Conservation (phyloP, 192 early-diverging fungal genomes). For the Backusella morwellensis region DNA sequence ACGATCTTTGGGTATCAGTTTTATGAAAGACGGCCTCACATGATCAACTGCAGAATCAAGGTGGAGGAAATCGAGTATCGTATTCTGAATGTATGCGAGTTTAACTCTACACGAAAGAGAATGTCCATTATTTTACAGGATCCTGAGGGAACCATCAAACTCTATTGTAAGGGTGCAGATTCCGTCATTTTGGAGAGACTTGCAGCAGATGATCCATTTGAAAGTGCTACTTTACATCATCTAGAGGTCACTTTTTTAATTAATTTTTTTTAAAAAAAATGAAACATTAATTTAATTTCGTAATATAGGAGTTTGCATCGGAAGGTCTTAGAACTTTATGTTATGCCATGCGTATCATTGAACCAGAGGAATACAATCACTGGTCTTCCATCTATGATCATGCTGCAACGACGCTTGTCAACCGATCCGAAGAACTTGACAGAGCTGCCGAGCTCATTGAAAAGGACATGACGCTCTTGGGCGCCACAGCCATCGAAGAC, state of each 20-base stretch:
- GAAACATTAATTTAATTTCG: background rate
- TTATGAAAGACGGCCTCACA: slow-evolving; percentile 56
- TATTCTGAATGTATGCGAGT: slow-evolving; percentile 92
- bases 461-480: slow-evolving; percentile 79
- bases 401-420: slow-evolving; percentile 77
- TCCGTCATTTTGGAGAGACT: slow-evolving; percentile 89
- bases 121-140: slow-evolving; percentile 88
- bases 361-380: slow-evolving; percentile 74
- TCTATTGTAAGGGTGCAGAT: slow-evolving; percentile 97
- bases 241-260: slow-evolving; percentile 51
- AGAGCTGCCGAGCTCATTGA: slow-evolving; percentile 90
- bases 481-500: slow-evolving; percentile 96
- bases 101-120: slow-evolving; percentile 93
- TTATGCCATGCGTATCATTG: slow-evolving; percentile 83
- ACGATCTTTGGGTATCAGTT: slow-evolving; percentile 59
- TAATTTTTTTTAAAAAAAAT: too few species aligned
- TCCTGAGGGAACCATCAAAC: slow-evolving; percentile 78
- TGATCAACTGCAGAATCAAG: slow-evolving; percentile 48
- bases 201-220: slow-evolving; percentile 63
- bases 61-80: slow-evolving; percentile 64
- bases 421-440: slow-evolving; percentile 79
- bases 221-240: slow-evolving; percentile 64
- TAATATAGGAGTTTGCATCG: slow-evolving; percentile 65
- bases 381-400: slow-evolving; percentile 78
- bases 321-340: slow-evolving; percentile 92